A percentile compares a stretch with the other conserved stretches of the same genome.
phyloP scores from a whole-genome alignment of 1,139 yeast species.

The Saccharomyces uvarum region DNA sequence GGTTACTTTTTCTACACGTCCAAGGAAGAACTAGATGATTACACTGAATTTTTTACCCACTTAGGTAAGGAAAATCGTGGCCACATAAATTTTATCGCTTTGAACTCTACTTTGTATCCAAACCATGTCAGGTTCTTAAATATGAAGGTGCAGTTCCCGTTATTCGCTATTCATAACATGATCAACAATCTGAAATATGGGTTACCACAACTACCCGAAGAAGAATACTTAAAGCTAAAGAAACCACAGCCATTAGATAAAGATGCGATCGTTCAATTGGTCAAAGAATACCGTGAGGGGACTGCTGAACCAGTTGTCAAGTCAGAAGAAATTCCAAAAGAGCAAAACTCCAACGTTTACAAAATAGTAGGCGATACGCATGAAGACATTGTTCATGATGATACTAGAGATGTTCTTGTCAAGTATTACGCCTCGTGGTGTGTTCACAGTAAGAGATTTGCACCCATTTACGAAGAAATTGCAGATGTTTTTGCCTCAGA shows the following conservation, averaged over 20 bases:
- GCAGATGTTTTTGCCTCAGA: conserved; percentile 57
- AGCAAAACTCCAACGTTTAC: conserved; percentile 62
- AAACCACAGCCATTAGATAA: conserved; percentile 32
- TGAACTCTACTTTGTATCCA: conserved; percentile 75
- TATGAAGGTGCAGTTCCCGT: conserved; percentile 79
- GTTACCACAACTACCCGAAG: conserved; percentile 40
- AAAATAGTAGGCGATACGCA: conserved; percentile 82
- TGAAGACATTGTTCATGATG: conserved; percentile 58
- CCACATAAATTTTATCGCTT: conserved; percentile 75
- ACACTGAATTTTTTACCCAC: conserved; percentile 46
- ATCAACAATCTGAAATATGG: conserved; percentile 67
- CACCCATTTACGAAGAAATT: conserved; percentile 82
- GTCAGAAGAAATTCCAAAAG: conserved; percentile 80
- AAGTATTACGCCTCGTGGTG: conserved; percentile 98
- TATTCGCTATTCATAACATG: conserved; percentile 79
- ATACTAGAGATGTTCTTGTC: conserved; percentile 74
- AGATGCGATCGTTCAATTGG: conserved; percentile 48
- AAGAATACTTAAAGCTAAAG: conserved; percentile 26
- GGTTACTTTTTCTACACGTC: conserved; percentile 79
- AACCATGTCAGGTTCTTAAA: conserved; percentile 82
- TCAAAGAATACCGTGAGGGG: conserved; percentile 57
- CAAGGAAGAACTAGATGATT: conserved; percentile 55
- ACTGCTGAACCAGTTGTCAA: conserved; percentile 65
- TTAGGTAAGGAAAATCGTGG: conserved; percentile 75
- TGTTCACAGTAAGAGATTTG: conserved; percentile 92